phyloP scores from a whole-genome alignment of 345 rosid species.

The Pseudoturritis turrita region DNA sequence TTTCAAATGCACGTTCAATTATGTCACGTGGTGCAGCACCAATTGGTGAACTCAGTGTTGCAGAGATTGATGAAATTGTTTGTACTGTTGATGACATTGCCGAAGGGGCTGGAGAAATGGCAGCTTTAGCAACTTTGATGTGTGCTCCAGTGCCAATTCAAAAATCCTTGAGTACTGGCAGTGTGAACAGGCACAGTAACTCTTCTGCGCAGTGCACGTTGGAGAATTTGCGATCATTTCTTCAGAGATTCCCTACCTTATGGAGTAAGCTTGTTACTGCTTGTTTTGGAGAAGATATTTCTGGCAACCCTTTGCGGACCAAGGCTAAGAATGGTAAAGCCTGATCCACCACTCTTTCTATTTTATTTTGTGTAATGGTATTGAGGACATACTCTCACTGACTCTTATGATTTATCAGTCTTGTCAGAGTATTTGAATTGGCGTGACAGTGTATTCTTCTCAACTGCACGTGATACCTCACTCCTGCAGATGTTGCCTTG shows the following conservation, averaged over 20 bases:
- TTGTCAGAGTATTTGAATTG: slow-evolving; percentile 77
- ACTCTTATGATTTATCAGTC: slow-evolving; percentile 39
- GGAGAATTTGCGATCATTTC: slow-evolving; percentile 74
- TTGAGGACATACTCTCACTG: slow-evolving; percentile 20
- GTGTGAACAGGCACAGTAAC: slow-evolving; percentile 71
- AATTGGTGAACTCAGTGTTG: slow-evolving; percentile 45
- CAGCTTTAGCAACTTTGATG: slow-evolving; percentile 97
- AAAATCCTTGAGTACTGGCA: slow-evolving; percentile 64
- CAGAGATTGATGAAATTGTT: slow-evolving; percentile 61
- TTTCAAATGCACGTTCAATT: slow-evolving; percentile 79
- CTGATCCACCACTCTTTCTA: slow-evolving; percentile 6
- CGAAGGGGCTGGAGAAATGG: slow-evolving; percentile 94
- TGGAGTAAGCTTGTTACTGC: slow-evolving; percentile 81
- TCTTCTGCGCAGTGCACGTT: slow-evolving; percentile 84
- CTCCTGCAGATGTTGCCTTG: slow-evolving; percentile 92
- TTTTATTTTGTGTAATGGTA: slow-evolving; percentile 12
- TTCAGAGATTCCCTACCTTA: slow-evolving; percentile 82
- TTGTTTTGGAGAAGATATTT: slow-evolving; percentile 60
- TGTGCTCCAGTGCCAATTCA: slow-evolving; percentile 71
- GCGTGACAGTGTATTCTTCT: slow-evolving; percentile 91
- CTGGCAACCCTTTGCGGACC: slow-evolving; percentile 46
- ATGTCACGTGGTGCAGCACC: slow-evolving; percentile 48
- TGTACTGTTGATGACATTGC: slow-evolving; percentile 90
- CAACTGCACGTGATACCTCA: slow-evolving; percentile 83
- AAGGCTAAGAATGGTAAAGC: slow-evolving; percentile 63